Base-by-base conservation (phyloP, 306 rosid genomes). In the Rubus parviflorus region DNA sequence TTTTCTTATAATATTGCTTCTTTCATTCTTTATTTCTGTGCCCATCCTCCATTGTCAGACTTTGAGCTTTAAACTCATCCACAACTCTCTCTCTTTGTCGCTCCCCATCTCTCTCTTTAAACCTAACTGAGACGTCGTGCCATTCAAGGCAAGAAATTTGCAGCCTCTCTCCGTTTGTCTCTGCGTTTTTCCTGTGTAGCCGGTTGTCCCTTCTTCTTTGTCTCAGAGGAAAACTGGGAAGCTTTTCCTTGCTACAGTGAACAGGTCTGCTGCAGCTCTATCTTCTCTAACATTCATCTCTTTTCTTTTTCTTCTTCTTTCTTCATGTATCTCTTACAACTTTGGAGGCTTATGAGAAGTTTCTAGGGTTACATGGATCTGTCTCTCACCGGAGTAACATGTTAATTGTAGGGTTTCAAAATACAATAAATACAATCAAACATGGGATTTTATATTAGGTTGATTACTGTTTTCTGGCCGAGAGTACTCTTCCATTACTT, bases 11-110 rank as follows among this genome's bases (percentile, higher is more conserved):
- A 37, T 81, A 72, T 66, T 61, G 64, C 65, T 71, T 7, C 20
- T 0, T 75, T 47, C 77, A 81, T 86, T 82, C 90, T 90, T 83
- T 92, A 90, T 94, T 94, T 92, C 96, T 90, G 97, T 89, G 97
- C 97, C 92, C 87, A 77, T 75, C 79, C 88, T 81, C 79, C 80
- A 86, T 80, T 87, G 89, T 79, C 85, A 73, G 80, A 46, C 62
- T 80, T 85, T 85, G 81, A 70, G 58, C 75, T 83, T 82, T 82
- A 87, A 88, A 88, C 91, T 83, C 79, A 90, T 92, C 88, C 89
- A 74, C 75, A 83, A 46, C 75, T 68, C 52, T 84, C 78, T 78
- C 75, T 73, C 81, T 58, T 72, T 81, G 61, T 75, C 51, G 77
- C 61, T 74, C 71, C 71, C 75, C 77, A 3, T 66, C 70, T 30